Evolutionary conservation across 2,329 filamentous ascomycete genomes (phyloP), one percentile per base, ranked within the genome.

Genomic region (Anisogramma anomala): DNA sequence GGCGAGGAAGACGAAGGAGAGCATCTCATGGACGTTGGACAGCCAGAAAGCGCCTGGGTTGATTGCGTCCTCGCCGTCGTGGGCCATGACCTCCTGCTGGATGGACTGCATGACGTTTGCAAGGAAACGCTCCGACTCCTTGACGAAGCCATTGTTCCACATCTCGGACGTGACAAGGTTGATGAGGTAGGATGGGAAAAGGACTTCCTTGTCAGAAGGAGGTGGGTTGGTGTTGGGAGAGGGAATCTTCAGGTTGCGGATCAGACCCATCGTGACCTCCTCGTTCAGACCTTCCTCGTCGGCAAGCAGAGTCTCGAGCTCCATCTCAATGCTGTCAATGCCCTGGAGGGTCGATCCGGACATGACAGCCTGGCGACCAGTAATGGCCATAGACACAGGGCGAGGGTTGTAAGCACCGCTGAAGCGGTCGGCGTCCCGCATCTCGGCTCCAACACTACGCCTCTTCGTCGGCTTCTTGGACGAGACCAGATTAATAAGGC

Each of bases 121-220:
- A 48, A 98, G 72, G 75, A 98, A 98, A 41, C 89, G 84, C 65
- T 98, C 91, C 3, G 91, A 96, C 65, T 98, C 91, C 69, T 98
- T 98, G 54, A 98, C 91, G 58, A 95, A 98, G 34, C 91, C 91
- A 55, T 98, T 98, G 69, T 98, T 98, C 91, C 91, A 98, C 91
- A 98, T 98, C 68, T 98, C 91, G 13, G 88, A 96, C 10, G 91
- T 98, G 49, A 98, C 91, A 47, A 98, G 73, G 63, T 98, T 98
- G 70, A 98, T 98, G 53, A 98, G 79, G 62, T 96, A 98, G 8
- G 91, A 89, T 25, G 91, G 91, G 80, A 98, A 98, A 39, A 98
- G 72, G 17, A 98, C 89, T 62, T 98, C 91, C 68, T 98, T 98
- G 65, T 98, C 91, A 14, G 87, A 94, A 9, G 91, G 89, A 39